phyloP scores from a whole-genome alignment of 139 green algal genomes.

The Mychonastes homosphaera region DNA sequence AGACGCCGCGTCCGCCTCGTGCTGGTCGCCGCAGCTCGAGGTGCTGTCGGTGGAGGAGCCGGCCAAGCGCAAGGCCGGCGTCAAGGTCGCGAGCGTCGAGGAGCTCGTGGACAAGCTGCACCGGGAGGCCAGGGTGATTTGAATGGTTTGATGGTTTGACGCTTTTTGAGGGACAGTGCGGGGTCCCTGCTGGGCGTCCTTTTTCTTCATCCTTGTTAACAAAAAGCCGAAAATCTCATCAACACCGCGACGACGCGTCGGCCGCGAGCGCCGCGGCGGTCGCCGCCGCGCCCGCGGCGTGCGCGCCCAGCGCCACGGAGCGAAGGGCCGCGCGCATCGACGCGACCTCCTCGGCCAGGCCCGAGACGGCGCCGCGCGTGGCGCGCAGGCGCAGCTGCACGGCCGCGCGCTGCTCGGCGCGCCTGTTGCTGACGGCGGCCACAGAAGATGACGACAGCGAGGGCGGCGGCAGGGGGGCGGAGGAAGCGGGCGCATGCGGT shows the following conservation, averaged over 20 bases:
- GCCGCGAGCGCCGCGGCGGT: too few species aligned
- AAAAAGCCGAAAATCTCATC: too few species aligned
- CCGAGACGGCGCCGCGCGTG: too few species aligned
- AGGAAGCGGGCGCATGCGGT: neutral
- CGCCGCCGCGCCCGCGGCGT: neutral
- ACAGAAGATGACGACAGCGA: too few species aligned
- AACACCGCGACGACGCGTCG: too few species aligned
- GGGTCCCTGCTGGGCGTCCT: neutral
- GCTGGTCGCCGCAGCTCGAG: too few species aligned
- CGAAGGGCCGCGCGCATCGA: neutral
- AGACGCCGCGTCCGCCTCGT: neutral
- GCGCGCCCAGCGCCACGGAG: neutral
- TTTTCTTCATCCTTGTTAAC: neutral
- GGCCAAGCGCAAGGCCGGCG: constrained; percentile 43
- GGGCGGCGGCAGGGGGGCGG: too few species aligned
- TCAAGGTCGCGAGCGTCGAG: constrained; percentile 38
- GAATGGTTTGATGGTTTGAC: constrained; percentile 1
- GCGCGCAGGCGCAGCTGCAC: too few species aligned
- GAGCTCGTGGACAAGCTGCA: constrained; percentile 72
- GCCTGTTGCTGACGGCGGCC: too few species aligned
- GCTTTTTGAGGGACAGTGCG: neutral
- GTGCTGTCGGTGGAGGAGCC: constrained; percentile 50
- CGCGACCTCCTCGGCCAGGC: too few species aligned
- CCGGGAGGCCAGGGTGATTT: constrained; percentile 62
- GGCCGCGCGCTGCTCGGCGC: too few species aligned